Percentiles rank a stretch among this genome's conserved stretches.
These are phyloP conservation scores for Zasmidium angulare DNA, from an alignment of 2,329 filamentous ascomycete species.

Conservation along the genomic window DNA sequence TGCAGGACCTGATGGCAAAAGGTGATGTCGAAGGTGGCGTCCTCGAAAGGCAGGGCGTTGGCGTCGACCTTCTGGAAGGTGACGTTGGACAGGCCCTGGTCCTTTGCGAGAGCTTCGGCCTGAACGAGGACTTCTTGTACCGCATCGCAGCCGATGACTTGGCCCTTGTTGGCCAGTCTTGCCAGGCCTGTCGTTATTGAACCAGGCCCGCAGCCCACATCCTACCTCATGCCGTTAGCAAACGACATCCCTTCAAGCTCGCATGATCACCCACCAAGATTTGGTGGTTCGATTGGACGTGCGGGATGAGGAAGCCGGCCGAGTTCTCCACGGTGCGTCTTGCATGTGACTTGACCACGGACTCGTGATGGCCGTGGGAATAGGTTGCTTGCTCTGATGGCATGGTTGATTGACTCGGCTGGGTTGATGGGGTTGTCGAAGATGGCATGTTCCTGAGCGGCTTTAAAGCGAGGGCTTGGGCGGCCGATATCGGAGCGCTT, in stretches of 20 bases:
- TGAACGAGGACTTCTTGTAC: background rate
- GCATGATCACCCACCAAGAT: too few species aligned
- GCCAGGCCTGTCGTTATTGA: conserved; percentile 2
- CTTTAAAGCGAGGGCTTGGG: background rate
- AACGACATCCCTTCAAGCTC: too few species aligned
- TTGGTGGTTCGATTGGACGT: background rate
- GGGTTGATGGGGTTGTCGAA: background rate
- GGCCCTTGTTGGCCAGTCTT: background rate
- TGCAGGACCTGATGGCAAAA: conserved; percentile 33
- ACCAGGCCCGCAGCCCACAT: conserved; percentile 1
- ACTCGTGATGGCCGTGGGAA: conserved; percentile 4
- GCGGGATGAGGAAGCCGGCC: conserved; percentile 1
- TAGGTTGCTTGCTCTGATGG: background rate
- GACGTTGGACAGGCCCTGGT: conserved; percentile 2
- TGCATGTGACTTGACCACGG: conserved; percentile 1
- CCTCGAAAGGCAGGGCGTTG: conserved; percentile 28
- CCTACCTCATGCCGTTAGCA: too few species aligned
- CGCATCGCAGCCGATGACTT: background rate
- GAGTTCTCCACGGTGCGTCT: background rate
- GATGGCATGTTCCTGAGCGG: too few species aligned
- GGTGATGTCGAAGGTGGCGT: conserved; percentile 33
- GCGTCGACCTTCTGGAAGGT: conserved; percentile 11
- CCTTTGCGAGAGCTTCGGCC: conserved; percentile 1
- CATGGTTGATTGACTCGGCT: background rate
- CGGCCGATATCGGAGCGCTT: background rate